phyloP scores from a whole-genome alignment of 1,284 basidiomycete species.

The Puccinia sorghi region DNA sequence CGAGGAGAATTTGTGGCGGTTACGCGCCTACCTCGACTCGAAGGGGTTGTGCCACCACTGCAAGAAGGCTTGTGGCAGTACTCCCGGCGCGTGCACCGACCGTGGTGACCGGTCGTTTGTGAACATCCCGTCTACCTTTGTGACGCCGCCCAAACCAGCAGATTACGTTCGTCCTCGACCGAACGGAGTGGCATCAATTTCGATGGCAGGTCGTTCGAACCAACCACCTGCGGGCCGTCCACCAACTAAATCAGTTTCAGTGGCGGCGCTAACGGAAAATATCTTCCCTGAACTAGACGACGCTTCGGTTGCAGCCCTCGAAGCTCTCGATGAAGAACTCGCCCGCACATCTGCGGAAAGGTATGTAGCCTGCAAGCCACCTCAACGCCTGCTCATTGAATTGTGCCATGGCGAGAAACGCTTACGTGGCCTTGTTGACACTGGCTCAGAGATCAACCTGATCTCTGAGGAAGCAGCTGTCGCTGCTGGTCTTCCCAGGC shows the following conservation, averaged over 20 bases:
- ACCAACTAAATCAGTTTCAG: not conserved
- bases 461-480: not conserved
- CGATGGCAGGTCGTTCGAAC: not conserved
- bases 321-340: not conserved
- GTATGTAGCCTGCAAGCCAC: not conserved
- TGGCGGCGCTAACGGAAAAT: not conserved
- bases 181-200: not conserved
- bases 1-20: not conserved
- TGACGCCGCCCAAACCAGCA: not conserved
- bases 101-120: not conserved
- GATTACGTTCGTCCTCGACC: not conserved
- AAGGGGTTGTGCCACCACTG: slow-evolving; percentile 11
- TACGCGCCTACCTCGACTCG: not conserved
- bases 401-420: not conserved
- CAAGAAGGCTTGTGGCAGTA: slow-evolving; percentile 6
- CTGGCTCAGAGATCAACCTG: not conserved
- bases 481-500: not conserved
- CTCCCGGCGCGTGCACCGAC: not conserved
- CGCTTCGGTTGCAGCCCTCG: not conserved
- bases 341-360: not conserved
- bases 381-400: not conserved
- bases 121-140: not conserved
- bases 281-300: not conserved
- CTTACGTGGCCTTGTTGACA: slow-evolving; percentile 3
- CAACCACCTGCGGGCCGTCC: not conserved